Base-by-base conservation (phyloP, 768 basidiomycete genomes). In the Termitomyces sp. region DNA sequence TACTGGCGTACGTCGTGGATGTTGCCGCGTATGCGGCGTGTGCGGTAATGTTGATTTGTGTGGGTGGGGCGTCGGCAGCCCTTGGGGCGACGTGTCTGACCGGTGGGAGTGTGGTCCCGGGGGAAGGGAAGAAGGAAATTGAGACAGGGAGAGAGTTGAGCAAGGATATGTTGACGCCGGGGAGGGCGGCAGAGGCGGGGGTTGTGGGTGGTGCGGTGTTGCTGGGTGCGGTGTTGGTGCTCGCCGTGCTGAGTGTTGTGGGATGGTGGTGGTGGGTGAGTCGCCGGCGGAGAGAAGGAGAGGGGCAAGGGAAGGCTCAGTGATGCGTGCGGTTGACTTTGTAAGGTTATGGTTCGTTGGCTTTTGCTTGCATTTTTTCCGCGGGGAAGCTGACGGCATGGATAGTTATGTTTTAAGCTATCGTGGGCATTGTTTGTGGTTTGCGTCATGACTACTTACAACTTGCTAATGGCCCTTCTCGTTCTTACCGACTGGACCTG, bases 111-210 rank as follows among this genome's bases (percentile, higher is more conserved):
- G 16, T 9, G 9, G 17, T 10, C 5, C 4, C 21, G 17, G 9
- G n/a, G 5, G 10, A 9, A 9, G 8, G 12, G 16, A 35, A n/a
- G 16, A 12, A 51, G 37, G 41, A 39, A 27, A 54, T 37, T 1
- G 2, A 37, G 42, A 49, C 59, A 34, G n/a, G 59, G 43, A 16
- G 27, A 32, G 17, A 56, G 16, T 17, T 37, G 35, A 7, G 16
- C 5, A 37, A 30, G 52, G 61, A 27, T 14, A 62, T 69, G 59
- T 63, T 74, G 50, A 64, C 63, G 25, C 32, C 68, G 0, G 65
- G 61, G 0, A 56, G 65, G 27, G 73, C 72, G 0, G 70, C 71
- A 3, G 59, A 60, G n/a, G 71, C 70, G 3, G 73, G 72, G 9
- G 63, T 72, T 12, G 58, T 73, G 1, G 73, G 73, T 3, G 71